Evolutionary conservation across 306 rosid species (phyloP), one percentile per base, ranked within the genome.

Genomic region (Vigna nakashimae): DNA sequence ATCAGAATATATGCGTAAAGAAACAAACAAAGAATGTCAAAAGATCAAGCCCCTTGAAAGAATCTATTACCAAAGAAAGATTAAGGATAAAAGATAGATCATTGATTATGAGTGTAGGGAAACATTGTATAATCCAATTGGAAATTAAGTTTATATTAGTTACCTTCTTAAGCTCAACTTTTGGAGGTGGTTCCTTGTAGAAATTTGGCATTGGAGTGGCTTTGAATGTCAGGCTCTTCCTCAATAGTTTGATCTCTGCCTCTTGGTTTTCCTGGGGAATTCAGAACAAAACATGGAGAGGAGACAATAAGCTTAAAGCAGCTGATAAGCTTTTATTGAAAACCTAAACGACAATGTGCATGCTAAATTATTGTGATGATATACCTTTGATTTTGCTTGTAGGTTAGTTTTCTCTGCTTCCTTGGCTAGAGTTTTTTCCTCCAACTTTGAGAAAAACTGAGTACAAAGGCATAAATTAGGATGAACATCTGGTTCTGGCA

Each of bases 171-270:
- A 96, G 83, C 82, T 91, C 99, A 83, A 85, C 80, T 84, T 84
- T 92, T 34, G 87, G 96, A 79, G 91, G 98, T 65, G 99, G 98
- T 82, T 96, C 99, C 83, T 84, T 96, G 30, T 96, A 96, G 88
- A 96, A 96, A 84, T 66, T 88, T 57, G 99, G 99, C 99, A 96
- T 91, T 51, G 98, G 97, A 46, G 96, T 74, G 22, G 99, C 99
- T 85, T 85, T 96, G 81, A 96, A 96, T 83, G 84, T 38, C 90
- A 96, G 7, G 75, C 82, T 89, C 79, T 92, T 96, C 84, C 99
- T 91, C 78, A 96, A 84, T 72, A 71, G 86, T 86, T 91, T 96
- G 79, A 96, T 92, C 93, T 92, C 98, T 58, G 88, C 96, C 71
- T 91, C 96, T 75, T 90, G 98, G 83, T 69, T 82, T 80, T 96